Evolutionary conservation across 2,329 filamentous ascomycete genomes (phyloP), one percentile per base, ranked within the genome.

Genomic region (Emericellopsis atlantica): DNA sequence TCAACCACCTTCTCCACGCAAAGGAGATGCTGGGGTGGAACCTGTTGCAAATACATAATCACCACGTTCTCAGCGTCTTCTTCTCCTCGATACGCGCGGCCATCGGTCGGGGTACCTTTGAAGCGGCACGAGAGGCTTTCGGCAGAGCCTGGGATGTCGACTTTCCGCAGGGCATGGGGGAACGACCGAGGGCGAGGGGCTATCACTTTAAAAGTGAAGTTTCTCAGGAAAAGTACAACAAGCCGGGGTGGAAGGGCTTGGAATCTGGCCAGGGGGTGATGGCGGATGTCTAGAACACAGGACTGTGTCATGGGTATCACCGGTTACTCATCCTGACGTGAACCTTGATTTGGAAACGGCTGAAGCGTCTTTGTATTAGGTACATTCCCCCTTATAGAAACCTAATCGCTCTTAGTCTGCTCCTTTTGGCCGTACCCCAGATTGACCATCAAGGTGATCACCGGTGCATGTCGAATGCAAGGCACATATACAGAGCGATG

Each of bases 11-110:
- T 1, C 74, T 98, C 6, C 72, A 77, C 37, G 88, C 92, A 1
- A 93, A 89, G 54, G 92, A 98, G 61, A 96, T 98, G 92, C 76
- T 95, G 5, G 90, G 83, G 21, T 98, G 92, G 92, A 84, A 82
- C 0, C 70, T 98, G 7, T 69, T 98, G 7, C 90, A 96, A 58
- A 72, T 95, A 4, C 92, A 98, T 63, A 98, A 98, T 57, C 80
- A 93, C 56, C 71, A 79, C 45, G 63, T 83, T 7, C 60, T 94
- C 40, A 71, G 75, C 36, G 52, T 63, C 0, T 95, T 96, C 64
- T 95, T 96, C 58, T 59, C 65, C 0, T 73, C 69, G 0, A 67
- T 95, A 6, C 77, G 90, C 16, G 55, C 60, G 2, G 78, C 77
- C 42, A 80, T 96, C 14, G 52, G 39, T 16, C 15, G 63, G 0